These are phyloP conservation scores for Yamadazyma sp. DNA, from an alignment of 1,139 yeast species.

Conservation along the genomic window DNA sequence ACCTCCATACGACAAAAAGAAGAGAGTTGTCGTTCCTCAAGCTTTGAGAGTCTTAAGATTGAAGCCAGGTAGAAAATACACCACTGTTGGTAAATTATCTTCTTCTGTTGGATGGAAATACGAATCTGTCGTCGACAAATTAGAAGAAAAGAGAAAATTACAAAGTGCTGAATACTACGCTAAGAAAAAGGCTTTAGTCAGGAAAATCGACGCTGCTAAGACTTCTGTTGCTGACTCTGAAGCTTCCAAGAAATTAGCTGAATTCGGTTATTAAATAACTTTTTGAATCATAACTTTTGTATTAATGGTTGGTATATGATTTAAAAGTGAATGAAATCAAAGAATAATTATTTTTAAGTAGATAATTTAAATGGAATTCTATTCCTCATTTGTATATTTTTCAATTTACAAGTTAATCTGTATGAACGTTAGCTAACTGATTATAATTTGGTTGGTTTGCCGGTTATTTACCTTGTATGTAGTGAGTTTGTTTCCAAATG, in stretches of 20 bases:
- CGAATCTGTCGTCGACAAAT: slow-evolving; percentile 96
- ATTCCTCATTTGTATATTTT: slow-evolving; percentile 16
- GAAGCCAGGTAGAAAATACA: slow-evolving; percentile 99
- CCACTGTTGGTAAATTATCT: slow-evolving; percentile 95
- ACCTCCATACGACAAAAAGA: slow-evolving; percentile 99
- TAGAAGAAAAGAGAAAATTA: slow-evolving; percentile 99
- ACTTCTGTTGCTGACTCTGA: slow-evolving; percentile 77
- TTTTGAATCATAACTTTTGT: slow-evolving; percentile 7
- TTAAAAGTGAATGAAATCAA: slow-evolving; percentile 7
- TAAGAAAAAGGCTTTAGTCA: slow-evolving; percentile 94
- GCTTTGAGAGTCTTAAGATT: slow-evolving; percentile 99
- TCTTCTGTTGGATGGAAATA: slow-evolving; percentile 99
- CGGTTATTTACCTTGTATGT: too few species aligned
- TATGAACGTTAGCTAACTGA: too few species aligned
- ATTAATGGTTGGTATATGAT: slow-evolving; percentile 13
- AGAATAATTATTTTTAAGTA: slow-evolving; percentile 7
- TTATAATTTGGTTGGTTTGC: too few species aligned
- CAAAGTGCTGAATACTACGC: slow-evolving; percentile 99
- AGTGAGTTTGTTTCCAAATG: too few species aligned
- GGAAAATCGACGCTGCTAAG: slow-evolving; percentile 86
- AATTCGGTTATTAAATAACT: slow-evolving; percentile 68
- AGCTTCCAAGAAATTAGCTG: slow-evolving; percentile 72
- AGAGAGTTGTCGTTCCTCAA: slow-evolving; percentile 99
- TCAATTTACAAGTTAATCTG: slow-evolving; percentile 15
- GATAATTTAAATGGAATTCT: slow-evolving; percentile 12